phyloP scores from a whole-genome alignment of 768 basidiomycete species.

The Gyrodon lividus region DNA sequence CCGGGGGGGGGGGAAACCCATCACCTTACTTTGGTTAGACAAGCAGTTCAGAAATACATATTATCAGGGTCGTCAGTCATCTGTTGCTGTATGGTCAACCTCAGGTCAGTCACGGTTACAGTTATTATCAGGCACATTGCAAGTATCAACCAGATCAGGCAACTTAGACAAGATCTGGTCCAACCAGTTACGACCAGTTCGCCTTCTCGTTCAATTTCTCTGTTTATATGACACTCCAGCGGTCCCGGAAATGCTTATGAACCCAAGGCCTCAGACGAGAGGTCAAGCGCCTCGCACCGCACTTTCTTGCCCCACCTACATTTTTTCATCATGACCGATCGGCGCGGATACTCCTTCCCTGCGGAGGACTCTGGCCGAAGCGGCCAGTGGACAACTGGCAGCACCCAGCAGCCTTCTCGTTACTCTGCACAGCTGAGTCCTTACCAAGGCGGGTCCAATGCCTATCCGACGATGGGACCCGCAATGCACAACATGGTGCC shows the following conservation, averaged over 20 bases:
- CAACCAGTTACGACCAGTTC: constrained; percentile 28
- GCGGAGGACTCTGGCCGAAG: constrained; percentile 14
- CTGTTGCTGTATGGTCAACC: constrained; percentile 19
- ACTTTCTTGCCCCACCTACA: constrained; percentile 1
- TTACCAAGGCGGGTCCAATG: constrained; percentile 17
- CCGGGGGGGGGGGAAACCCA: constrained; percentile 21
- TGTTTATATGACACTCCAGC: constrained; percentile 27
- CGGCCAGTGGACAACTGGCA: constrained; percentile 22
- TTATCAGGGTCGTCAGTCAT: constrained; percentile 26
- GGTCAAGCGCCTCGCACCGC: constrained; percentile 9
- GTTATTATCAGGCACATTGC: constrained; percentile 29
- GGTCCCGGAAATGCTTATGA: constrained; percentile 37
- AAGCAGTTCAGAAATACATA: constrained; percentile 13
- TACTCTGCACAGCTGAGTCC: constrained; percentile 22
- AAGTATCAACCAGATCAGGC: constrained; percentile 24
- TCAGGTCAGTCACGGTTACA: constrained; percentile 24
- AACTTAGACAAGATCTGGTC: constrained; percentile 29
- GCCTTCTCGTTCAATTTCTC: constrained; percentile 26
- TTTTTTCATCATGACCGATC: constrained; percentile 24
- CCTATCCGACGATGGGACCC: constrained; percentile 19
- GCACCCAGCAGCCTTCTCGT: constrained; percentile 21
- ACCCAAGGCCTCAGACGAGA: constrained; percentile 23
- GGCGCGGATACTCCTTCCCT: constrained; percentile 31
- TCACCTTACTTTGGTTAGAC: constrained; percentile 34
- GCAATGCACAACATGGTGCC: constrained; percentile 20